phyloP scores from a whole-genome alignment of 2,329 filamentous ascomycete species.

The Myriangium duriaei region DNA sequence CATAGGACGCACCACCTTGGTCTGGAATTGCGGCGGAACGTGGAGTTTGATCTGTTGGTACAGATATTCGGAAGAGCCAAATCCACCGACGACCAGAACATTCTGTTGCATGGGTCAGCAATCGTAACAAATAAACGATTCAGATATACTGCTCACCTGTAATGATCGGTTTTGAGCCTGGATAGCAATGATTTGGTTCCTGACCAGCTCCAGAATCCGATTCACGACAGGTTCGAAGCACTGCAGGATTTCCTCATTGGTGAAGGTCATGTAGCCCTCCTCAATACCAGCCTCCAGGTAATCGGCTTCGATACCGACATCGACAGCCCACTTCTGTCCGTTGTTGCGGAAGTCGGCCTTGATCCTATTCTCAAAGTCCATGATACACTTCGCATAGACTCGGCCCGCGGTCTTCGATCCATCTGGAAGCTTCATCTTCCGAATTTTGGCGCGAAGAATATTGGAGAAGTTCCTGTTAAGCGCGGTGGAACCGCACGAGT shows the following conservation, averaged over 20 bases:
- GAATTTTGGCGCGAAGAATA: slow-evolving; percentile 91
- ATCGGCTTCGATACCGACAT: slow-evolving; percentile 96
- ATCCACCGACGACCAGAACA: slow-evolving; percentile 92
- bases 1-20: slow-evolving; percentile 96
- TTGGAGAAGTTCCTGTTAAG: slow-evolving; percentile 98
- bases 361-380: slow-evolving; percentile 99
- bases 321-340: slow-evolving; percentile 96
- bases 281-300: slow-evolving; percentile 96
- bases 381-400: slow-evolving; percentile 98
- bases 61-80: slow-evolving; percentile 94
- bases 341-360: slow-evolving; percentile 99
- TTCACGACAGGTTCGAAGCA: slow-evolving; percentile 98
- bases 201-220: slow-evolving; percentile 85
- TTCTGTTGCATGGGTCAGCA: slow-evolving; percentile 42
- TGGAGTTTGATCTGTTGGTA: slow-evolving; percentile 99
- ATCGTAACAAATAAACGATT: not conserved
- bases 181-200: slow-evolving; percentile 98
- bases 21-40: slow-evolving; percentile 94
- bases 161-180: slow-evolving; percentile 89
- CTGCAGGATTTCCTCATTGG: slow-evolving; percentile 96
- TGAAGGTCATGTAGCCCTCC: slow-evolving; percentile 99
- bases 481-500: slow-evolving; percentile 95
- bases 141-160: slow-evolving; percentile 46
- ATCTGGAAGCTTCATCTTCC: slow-evolving; percentile 97
- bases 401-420: slow-evolving; percentile 95